Base-by-base conservation (phyloP, 1,284 basidiomycete genomes). In the Fomitopsis palustris region DNA sequence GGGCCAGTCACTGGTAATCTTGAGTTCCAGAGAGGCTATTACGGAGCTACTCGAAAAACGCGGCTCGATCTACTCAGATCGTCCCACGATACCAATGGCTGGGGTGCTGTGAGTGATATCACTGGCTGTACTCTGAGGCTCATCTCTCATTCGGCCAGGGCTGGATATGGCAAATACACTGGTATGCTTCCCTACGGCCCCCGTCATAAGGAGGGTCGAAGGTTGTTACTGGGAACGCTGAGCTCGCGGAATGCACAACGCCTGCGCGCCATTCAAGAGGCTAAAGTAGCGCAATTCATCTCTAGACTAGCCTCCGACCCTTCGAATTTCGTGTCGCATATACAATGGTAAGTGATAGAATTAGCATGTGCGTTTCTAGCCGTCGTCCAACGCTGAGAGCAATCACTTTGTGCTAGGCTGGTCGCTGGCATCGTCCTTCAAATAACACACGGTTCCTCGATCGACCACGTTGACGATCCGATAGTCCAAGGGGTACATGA, bases 41-140 rank as follows among this genome's bases (percentile, higher is more conserved):
- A 27, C 12, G 12, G 58, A 59, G 6, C 37, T 59, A n/a, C 47
- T 59, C 35, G 58, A 55, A 38, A 59, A 39, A 38, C 21, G 54
- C 12, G 31, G 49, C 21, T 19, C 42, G 4, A 59, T 41, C 6
- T 59, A 59, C 37, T 55, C 58, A 2, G 58, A 59, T 43, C 33
- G 58, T 23, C 52, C 57, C 5, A 4, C 12, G 7, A 12, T 33
- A 12, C 19, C 35, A n/a, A 21, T 35, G 37, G 17, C 31, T 4
- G 49, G 51, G 10, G 55, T 25, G 21, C 10, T 57, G 56, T 57
- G 17, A n/a, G 47, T 33, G 6, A 6, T 21, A 14, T 29, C 25
- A 10, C 41, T 43, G 27, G 17, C 10, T 8, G 6, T 14, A 49
- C 25, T 27, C 10, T 16, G 17, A 27, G 45, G 25, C 8, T 29